Evolutionary conservation across 257 asterid genomes (phyloP).

Genomic region (Jacaranda mimosifolia): DNA sequence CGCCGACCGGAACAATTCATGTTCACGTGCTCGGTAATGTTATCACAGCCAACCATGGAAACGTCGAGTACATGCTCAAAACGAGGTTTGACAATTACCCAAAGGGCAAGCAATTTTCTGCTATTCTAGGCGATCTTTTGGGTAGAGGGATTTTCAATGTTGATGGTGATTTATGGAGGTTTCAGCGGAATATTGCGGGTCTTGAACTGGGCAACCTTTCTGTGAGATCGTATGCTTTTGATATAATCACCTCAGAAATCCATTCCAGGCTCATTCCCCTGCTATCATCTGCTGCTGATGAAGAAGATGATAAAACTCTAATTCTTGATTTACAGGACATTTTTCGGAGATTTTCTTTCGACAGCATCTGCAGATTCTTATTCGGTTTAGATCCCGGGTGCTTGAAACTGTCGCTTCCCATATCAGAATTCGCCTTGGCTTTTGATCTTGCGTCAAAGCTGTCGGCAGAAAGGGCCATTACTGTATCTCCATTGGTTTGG

Average conservation of each 20-base stretch:
- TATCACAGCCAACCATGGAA: constrained; percentile 54
- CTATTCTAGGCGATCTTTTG: constrained; percentile 61
- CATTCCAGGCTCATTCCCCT: constrained; percentile 54
- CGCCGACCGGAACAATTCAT: not conserved
- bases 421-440: constrained; percentile 51
- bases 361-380: constrained; percentile 60
- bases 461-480: constrained; percentile 61
- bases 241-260: constrained; percentile 49
- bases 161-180: constrained; percentile 69
- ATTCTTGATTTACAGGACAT: constrained; percentile 67
- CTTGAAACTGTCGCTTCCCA: constrained; percentile 51
- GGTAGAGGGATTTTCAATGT: constrained; percentile 76
- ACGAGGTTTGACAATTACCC: constrained; percentile 64
- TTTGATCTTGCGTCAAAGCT: constrained; percentile 64
- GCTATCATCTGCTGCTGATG: constrained; percentile 30
- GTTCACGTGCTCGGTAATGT: constrained; percentile 47
- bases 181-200: constrained; percentile 70
- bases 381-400: constrained; percentile 71
- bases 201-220: constrained; percentile 59
- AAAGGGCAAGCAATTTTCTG: constrained; percentile 60
- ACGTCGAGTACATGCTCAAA: constrained; percentile 67
- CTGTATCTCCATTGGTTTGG: constrained; percentile 59
- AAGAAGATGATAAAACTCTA: not conserved
- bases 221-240: constrained; percentile 53
- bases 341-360: constrained; percentile 62